Percentiles rank a stretch among this genome's conserved stretches.
Evolutionary conservation across 2,329 filamentous ascomycete species (phyloP).

Genomic region (Arthrobotrys megalospora): DNA sequence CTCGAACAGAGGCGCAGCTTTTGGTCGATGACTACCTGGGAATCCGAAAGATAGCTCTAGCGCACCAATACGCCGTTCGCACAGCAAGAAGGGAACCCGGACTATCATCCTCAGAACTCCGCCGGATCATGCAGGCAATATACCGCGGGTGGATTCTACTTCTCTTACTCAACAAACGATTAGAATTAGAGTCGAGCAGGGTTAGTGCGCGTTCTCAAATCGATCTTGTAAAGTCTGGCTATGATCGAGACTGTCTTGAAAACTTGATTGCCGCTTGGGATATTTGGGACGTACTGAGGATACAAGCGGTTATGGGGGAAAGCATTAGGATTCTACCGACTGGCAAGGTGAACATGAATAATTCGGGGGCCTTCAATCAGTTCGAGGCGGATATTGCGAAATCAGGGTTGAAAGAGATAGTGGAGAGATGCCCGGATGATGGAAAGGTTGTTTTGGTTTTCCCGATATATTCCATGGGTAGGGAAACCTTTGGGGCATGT

Average conservation of each 20-base stretch:
- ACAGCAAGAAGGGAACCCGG: constrained; percentile 17
- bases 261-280: constrained; percentile 35
- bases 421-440: neutral
- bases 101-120: constrained; percentile 13
- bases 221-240: neutral
- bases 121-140: constrained; percentile 31
- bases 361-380: constrained; percentile 14
- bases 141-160: constrained; percentile 49
- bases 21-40: constrained; percentile 45
- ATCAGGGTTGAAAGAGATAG: constrained; percentile 8
- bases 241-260: constrained; percentile 26
- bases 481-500: neutral
- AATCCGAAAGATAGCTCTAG: constrained; percentile 44
- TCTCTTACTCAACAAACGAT: constrained; percentile 25
- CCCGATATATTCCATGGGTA: neutral
- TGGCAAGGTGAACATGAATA: constrained; percentile 13
- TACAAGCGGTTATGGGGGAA: constrained; percentile 31
- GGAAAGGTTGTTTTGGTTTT: neutral
- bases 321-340: constrained; percentile 30
- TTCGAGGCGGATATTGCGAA: constrained; percentile 21
- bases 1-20: constrained; percentile 6
- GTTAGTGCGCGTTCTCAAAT: neutral
- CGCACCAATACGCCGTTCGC: constrained; percentile 31
- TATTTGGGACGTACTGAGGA: constrained; percentile 38
- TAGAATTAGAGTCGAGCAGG: neutral